Evolutionary conservation across 495 filamentous ascomycete species (phyloP).

Genomic region (Aspergillus coremiiformis): DNA sequence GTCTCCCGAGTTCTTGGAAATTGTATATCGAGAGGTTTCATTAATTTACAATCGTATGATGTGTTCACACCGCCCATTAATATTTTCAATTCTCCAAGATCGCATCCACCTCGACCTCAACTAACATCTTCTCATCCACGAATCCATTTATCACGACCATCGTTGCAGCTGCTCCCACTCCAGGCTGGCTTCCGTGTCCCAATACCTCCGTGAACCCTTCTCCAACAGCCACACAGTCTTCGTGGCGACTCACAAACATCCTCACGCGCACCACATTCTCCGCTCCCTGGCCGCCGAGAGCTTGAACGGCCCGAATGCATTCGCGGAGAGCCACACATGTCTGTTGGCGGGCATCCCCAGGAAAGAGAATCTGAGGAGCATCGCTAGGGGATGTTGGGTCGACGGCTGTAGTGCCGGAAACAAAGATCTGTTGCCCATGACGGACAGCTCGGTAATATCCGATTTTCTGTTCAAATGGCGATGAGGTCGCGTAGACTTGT

Average conservation of each 20-base stretch:
- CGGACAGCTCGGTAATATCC: conserved; percentile 44
- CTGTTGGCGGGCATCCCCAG: conserved; percentile 35
- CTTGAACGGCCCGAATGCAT: conserved; percentile 33
- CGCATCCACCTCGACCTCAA: conserved; percentile 42
- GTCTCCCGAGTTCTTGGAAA: too few species aligned
- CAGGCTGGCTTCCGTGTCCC: conserved; percentile 18
- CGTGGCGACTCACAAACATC: conserved; percentile 34
- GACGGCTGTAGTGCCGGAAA: conserved; percentile 41
- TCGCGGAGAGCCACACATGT: conserved; percentile 32
- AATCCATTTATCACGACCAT: conserved; percentile 40
- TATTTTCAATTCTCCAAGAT: conserved; percentile 18
- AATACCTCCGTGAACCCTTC: conserved; percentile 31
- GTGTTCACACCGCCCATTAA: not conserved
- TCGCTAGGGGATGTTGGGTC: conserved; percentile 26
- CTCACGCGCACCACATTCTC: conserved; percentile 34
- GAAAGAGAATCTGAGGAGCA: conserved; percentile 30
- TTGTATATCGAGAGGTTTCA: too few species aligned
- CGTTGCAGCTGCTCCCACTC: conserved; percentile 33
- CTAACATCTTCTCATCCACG: conserved; percentile 39
- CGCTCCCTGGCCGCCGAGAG: conserved; percentile 32
- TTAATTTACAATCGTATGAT: too few species aligned
- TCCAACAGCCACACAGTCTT: conserved; percentile 28
- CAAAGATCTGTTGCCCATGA: conserved; percentile 35
- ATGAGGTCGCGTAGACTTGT: conserved; percentile 26
- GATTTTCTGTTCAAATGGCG: conserved; percentile 37